phyloP scores from a whole-genome alignment of 2,329 filamentous ascomycete genomes.

The Sporothrix protearum region DNA sequence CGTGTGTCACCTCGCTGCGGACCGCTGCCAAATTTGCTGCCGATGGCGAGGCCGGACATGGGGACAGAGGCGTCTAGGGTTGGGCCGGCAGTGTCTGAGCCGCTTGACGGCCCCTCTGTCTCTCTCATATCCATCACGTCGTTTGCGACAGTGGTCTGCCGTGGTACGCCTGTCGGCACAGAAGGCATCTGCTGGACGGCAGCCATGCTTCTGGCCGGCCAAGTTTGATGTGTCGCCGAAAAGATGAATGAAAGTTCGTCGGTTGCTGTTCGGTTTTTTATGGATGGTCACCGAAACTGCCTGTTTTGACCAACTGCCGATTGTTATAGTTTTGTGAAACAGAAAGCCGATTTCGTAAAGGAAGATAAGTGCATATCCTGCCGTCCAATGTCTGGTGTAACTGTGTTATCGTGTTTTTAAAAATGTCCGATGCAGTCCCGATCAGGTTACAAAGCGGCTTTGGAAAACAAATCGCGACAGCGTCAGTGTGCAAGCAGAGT shows the following conservation, averaged over 20 bases:
- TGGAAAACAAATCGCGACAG: neutral
- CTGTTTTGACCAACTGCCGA: neutral
- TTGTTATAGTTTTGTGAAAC: neutral
- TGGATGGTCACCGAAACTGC: neutral
- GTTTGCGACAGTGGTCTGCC: neutral
- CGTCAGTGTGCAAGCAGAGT: neutral
- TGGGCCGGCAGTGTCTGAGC: constrained; percentile 25
- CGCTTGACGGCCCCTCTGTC: constrained; percentile 11
- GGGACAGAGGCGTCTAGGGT: constrained; percentile 27
- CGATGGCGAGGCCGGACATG: constrained; percentile 33
- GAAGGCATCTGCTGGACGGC: constrained; percentile 33
- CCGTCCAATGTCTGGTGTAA: neutral
- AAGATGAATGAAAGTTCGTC: neutral
- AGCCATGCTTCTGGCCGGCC: constrained; percentile 25
- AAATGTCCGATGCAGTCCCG: neutral
- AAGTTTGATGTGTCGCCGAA: neutral
- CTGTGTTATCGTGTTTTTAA: neutral
- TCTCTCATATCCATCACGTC: constrained; percentile 17
- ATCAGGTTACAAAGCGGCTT: neutral
- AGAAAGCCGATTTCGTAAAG: neutral
- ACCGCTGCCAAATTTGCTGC: constrained; percentile 45
- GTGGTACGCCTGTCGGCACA: constrained; percentile 14
- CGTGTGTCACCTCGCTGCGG: constrained; percentile 54
- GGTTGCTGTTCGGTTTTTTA: neutral
- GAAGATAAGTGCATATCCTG: neutral